Evolutionary conservation across 2,329 filamentous ascomycete genomes (phyloP).

Genomic region (Dryadomyces quercus-mongolicae): DNA sequence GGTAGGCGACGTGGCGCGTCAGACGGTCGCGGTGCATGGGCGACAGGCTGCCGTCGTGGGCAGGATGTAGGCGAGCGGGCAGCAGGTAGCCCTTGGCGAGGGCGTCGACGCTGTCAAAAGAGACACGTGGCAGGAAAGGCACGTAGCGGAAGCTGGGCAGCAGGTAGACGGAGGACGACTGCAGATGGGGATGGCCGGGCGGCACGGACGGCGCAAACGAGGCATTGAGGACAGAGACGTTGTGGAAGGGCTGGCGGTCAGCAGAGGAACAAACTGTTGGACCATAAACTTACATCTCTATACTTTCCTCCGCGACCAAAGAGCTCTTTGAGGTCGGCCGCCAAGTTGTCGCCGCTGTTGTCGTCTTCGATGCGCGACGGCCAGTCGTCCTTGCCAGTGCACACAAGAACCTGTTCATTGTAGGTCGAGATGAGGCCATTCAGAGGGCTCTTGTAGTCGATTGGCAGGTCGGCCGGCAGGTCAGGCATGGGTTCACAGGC

Average conservation of each 20-base stretch:
- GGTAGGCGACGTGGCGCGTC: conserved; percentile 39
- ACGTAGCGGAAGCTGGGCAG: conserved; percentile 78
- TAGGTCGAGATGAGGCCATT: conserved; percentile 70
- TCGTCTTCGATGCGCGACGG: conserved; percentile 75
- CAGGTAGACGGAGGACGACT: conserved; percentile 57
- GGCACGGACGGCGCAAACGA: conserved; percentile 54
- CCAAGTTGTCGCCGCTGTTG: conserved; percentile 51
- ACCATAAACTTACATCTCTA: conserved; percentile 46
- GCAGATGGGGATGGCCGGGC: conserved; percentile 31
- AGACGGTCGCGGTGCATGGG: conserved; percentile 42
- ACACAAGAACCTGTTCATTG: conserved; percentile 71
- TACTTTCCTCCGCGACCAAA: conserved; percentile 54
- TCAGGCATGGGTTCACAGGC: conserved; percentile 54
- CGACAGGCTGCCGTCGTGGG: conserved; percentile 43
- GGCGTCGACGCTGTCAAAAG: conserved; percentile 40
- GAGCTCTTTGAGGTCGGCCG: conserved; percentile 59
- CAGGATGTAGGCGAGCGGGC: conserved; percentile 47
- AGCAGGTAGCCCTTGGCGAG: conserved; percentile 55
- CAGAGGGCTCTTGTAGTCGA: conserved; percentile 58
- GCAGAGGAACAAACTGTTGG: conserved; percentile 16
- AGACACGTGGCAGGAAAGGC: conserved; percentile 53
- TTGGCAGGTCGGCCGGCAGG: conserved; percentile 56
- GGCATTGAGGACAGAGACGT: conserved; percentile 63
- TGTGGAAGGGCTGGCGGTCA: conserved; percentile 61
- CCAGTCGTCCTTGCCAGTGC: conserved; percentile 74